Base-by-base conservation (phyloP, 176 grass and related monocot genomes). In the Rhynchospora pubera region DNA sequence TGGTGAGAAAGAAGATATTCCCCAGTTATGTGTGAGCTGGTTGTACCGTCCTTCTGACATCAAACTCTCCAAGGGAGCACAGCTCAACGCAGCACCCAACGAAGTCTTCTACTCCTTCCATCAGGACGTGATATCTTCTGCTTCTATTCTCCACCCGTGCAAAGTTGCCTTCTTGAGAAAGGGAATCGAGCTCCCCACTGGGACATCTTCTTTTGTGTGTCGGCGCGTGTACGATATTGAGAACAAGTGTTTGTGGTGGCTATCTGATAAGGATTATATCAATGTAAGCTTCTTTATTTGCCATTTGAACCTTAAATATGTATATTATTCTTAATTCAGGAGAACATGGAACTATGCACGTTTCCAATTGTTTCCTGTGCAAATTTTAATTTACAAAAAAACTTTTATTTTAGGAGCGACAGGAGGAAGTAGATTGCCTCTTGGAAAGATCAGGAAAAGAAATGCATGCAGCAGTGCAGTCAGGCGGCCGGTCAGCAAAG, bases 71-170 rank as follows among this genome's bases (percentile, higher is more conserved):
- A 93, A 97, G 81, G 88, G 84, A 53, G 85, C 86, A 80, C 62
- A 85, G 77, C 57, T 93, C 34, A 85, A 88, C 87, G 62, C 89
- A 50, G 86, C 86, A 66, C 91, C 89, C 28, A 97, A 97, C 82
- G 91, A 97, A 80, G 85, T 93, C 45, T 93, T 97, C 84, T 97
- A 93, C 75, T 97, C 91, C 62, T 97, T 97, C 76, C 94, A 93
- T 84, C 86, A 85, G 65, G 91, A 97, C 91, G 86, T 90, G 58
- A 76, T 92, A 82, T 90, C 89, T 87, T 86, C 94, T 65, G 91
- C 85, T 3, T 93, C 91, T 22, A 89, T 97, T 66, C 89, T 97
- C 77, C 91, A 97, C 91, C 91, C 91, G 57, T 97, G 94, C 65
- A 93, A 93, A 84, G 89, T 97, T 90, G 84, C 94, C 78, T 97